Base-by-base conservation (phyloP, 179 eudicot genomes). In the Spergularia azorica region DNA sequence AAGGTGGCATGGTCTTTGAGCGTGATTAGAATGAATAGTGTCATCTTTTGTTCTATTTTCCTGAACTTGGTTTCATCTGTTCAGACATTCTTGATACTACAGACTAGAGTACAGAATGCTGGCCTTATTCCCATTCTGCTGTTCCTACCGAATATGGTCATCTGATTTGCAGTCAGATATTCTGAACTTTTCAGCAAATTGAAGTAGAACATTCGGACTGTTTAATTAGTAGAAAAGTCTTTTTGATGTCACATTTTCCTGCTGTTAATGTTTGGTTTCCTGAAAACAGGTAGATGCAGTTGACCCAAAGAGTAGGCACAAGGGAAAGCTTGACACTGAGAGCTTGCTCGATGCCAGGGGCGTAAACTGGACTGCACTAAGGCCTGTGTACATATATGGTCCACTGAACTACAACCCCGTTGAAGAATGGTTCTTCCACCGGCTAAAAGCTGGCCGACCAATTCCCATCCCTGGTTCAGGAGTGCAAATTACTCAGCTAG, bases 261-360 rank as follows among this genome's bases (percentile, higher is more conserved):
- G 70, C 9, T 71, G 13, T 1, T 57, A 66, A 54, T 63, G 60
- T 15, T 9, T 52, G 41, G 48, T 43, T 41, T 39, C 14, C 41
- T 66, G 54, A 63, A 61, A 63, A 77, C 72, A 95, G 98, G 73
- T 65, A 13, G 99, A 95, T 83, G 99, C 97, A 79, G 99, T 89
- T 61, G 99, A 95, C 81, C 97, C 99, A n/a, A 95, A 93, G 87
- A 95, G 99, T 81, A 86, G 99, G 86, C 99, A 95, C 85, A 95
- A 93, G 87, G 99, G 99, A 66, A 95, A 95, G 89, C 94, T 95
- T 14, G 97, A 91, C 82, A 95, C 97, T 0, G 99, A 95, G 89
- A 84, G 77, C 81, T 82, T 95, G 80, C 86, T 95, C 48, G 80
- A 62, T 51, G 79, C 88, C 26, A 85, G 81, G 63, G 97, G 79